These are phyloP conservation scores for Aureobasidium sp. DNA, from an alignment of 2,329 filamentous ascomycete genomes.

Conservation along the genomic window DNA sequence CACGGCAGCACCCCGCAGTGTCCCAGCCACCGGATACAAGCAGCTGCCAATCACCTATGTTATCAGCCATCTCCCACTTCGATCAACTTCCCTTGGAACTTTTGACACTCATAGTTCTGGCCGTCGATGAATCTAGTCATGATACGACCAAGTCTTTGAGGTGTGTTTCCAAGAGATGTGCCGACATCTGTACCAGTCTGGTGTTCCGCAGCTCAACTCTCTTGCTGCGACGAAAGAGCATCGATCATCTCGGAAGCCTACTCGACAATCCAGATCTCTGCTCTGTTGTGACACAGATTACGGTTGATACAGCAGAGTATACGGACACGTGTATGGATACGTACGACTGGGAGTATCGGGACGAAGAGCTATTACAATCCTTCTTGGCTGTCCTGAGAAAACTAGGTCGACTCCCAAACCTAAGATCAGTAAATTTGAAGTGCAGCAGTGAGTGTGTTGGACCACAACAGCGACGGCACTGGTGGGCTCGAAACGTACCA, in stretches of 20 bases:
- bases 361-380: conserved; percentile 5
- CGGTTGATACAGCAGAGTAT: conserved; percentile 11
- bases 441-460: conserved; percentile 11
- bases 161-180: conserved; percentile 12
- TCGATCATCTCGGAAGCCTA: not conserved
- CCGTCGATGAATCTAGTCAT: not conserved
- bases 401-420: conserved; percentile 3
- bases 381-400: conserved; percentile 5
- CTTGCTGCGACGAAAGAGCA: not conserved
- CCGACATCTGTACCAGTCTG: not conserved
- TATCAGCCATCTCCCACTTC: not conserved
- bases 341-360: conserved; percentile 13
- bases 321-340: conserved; percentile 14
- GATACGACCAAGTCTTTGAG: conserved; percentile 3
- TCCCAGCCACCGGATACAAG: conserved; percentile 4
- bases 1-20: not conserved
- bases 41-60: not conserved
- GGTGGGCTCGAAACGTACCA: conserved; percentile 12
- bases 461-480: conserved; percentile 9
- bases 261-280: conserved; percentile 1
- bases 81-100: conserved; percentile 7
- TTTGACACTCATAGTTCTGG: not conserved
- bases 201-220: conserved; percentile 10
- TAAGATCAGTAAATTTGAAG: conserved; percentile 8
- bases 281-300: not conserved